Base-by-base conservation (phyloP, 306 rosid species). In the Hippophae rhamnoides region DNA sequence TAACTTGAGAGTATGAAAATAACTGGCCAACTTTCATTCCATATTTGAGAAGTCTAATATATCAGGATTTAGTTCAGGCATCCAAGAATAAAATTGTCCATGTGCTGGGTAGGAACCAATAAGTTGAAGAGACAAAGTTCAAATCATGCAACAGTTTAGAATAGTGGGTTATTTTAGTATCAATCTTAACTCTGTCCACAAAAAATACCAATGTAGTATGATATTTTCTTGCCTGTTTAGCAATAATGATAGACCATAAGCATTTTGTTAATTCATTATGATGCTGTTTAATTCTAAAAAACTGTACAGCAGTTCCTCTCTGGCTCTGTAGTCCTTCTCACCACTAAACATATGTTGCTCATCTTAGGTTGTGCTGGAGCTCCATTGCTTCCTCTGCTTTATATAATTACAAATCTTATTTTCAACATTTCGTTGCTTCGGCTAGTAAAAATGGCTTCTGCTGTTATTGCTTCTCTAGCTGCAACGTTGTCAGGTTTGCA, bases 311-410 rank as follows among this genome's bases (percentile, higher is more conserved):
- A 18, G 23, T 18, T 18, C 23, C 23, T 18, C 23, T 18, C 23
- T 18, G 23, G 23, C 23, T 10, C 54, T 56, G 10, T 13, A 5
- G 42, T 48, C 58, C 14, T 68, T 67, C 66, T 69, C 9, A 52
- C 56, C 11, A 13, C 13, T 61, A 27, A 25, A 13, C n/a, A 5
- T 42, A 18, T 18, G 23, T 52, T 23, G 38, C 57, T 31, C 52
- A 46, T 72, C 64, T 65, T 82, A 90, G 94, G 75, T 78, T 87
- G 95, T 66, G 72, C 67, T 46, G 97, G 97, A 23, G 87, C 97
- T 55, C 95, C 95, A 49, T 74, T 79, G 79, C 97, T 90, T 57
- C 97, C 95, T 7, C 71, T 86, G 60, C 95, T 90, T 49, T 90
- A 86, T 59, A 56, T 90, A 68, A 13, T 68, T 53, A 76, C 72